These are phyloP conservation scores for Wolfiporia cocos DNA, from an alignment of 1,284 basidiomycete genomes.

Conservation along the genomic window DNA sequence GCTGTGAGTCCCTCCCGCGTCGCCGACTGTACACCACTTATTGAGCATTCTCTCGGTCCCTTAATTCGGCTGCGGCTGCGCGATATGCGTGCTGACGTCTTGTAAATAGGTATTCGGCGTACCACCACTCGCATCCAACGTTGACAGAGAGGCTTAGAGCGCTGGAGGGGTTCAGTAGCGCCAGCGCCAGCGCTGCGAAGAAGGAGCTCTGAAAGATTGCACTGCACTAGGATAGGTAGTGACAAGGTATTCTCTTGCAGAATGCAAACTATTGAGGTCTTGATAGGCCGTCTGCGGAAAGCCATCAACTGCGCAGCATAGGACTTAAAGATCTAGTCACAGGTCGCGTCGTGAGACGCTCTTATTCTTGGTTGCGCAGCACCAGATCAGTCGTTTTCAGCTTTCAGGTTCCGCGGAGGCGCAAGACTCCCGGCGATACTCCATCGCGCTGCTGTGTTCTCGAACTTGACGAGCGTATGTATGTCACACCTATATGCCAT, in stretches of 20 bases:
- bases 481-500: too few relatives aligned
- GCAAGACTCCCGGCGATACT: too few relatives aligned
- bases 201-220: slow-evolving; percentile 23
- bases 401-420: too few relatives aligned
- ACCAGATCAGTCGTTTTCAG: too few relatives aligned
- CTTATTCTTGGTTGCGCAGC: too few relatives aligned
- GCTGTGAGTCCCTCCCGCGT: slow-evolving; percentile 46
- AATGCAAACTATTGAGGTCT: background rate
- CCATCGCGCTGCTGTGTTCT: too few relatives aligned
- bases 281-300: background rate
- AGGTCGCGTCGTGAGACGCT: too few relatives aligned
- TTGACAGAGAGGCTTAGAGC: slow-evolving; percentile 81
- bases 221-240: background rate
- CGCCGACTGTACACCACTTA: background rate
- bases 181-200: slow-evolving; percentile 16
- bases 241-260: background rate
- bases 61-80: too few relatives aligned
- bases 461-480: too few relatives aligned
- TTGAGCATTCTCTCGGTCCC: background rate
- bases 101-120: slow-evolving; percentile 86
- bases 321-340: too few relatives aligned
- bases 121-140: slow-evolving; percentile 91
- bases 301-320: background rate
- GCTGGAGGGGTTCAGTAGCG: slow-evolving; percentile 51
- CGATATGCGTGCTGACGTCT: too few relatives aligned